Base-by-base conservation (phyloP, 768 basidiomycete species). In the Suillus spraguei region DNA sequence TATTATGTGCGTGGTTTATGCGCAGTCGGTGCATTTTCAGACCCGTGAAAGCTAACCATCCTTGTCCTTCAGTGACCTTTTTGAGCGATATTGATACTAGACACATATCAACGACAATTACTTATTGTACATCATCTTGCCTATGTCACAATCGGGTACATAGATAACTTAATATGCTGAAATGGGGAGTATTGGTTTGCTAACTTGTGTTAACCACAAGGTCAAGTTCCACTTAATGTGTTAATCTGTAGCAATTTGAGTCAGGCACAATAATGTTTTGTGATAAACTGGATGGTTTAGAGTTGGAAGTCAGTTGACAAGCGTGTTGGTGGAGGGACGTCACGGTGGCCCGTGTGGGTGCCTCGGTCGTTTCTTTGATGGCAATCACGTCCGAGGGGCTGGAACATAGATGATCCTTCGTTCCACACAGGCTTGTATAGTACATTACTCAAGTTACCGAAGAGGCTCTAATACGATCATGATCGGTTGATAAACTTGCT, bases 1-100 rank as follows among this genome's bases (percentile, higher is more conserved):
- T 95, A 95, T 78, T 95, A 95, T 77, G 91, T 92, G 61, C 79
- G 91, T 84, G 4, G 24, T 41, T 58, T 41, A 13, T 41, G 36
- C 35, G 54, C 53, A 35, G 35, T 24, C 14, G 49, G 66, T n/a
- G 46, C 13, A 36, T 16, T 20, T 28, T 33, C 20, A 65, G 70
- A 44, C 38, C 20, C 38, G 50, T 7, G 14, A 5, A 24, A 11
- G 20, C 60, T 61, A 60, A 61, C 55, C 60, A 28, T 28, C n/a
- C 17, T 39, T 55, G 60, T 39, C 16, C 38, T 22, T 20, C 9
- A 61, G 60, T 61, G 60, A 61, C 41, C 54, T 38, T 60, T 32
- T 35, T 11, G 33, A 53, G 52, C 33, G 52, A 59, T 60, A 38
- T 38, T 61, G 38, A 58, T 61, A 28, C 54, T 16, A 58, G 10